Percentiles rank a stretch among this genome's conserved stretches.
phyloP scores from a whole-genome alignment of 2,329 filamentous ascomycete genomes.

The Basipetospora sp. region DNA sequence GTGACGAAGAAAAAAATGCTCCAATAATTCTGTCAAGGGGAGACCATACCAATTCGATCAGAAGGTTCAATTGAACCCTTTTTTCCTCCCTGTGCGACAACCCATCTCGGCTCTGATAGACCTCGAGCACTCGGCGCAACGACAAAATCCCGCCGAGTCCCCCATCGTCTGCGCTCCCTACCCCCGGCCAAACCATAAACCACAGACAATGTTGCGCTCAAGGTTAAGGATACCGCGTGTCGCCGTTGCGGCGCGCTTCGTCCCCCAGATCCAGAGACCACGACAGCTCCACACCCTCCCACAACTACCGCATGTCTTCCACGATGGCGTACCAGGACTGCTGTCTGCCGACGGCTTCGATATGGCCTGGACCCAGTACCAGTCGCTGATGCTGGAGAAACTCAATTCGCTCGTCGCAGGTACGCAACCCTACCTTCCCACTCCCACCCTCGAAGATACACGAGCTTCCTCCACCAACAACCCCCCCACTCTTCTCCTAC shows the following conservation, averaged over 20 bases:
- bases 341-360: constrained; percentile 56
- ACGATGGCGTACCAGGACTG: constrained; percentile 49
- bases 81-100: no score
- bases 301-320: constrained; percentile 30
- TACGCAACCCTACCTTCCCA: constrained; percentile 26
- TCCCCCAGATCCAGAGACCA: constrained; percentile 21
- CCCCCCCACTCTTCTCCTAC: no score
- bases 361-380: constrained; percentile 72
- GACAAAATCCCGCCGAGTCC: no score
- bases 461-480: no score
- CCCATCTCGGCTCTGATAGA: no score
- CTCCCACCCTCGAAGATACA: no score
- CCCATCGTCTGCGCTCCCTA: no score
- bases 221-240: constrained; percentile 37
- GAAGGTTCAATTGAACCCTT: no score
- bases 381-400: constrained; percentile 56
- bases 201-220: constrained; percentile 35
- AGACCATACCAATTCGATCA: no score
- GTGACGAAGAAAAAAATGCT: constrained; percentile 4
- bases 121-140: no score
- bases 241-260: constrained; percentile 18
- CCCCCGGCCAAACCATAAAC: no score
- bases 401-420: constrained; percentile 62
- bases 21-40: no score
- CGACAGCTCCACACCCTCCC: constrained; percentile 30